Evolutionary conservation across 2,329 filamentous ascomycete genomes (phyloP).

Genomic region (Neonectria magnoliae): DNA sequence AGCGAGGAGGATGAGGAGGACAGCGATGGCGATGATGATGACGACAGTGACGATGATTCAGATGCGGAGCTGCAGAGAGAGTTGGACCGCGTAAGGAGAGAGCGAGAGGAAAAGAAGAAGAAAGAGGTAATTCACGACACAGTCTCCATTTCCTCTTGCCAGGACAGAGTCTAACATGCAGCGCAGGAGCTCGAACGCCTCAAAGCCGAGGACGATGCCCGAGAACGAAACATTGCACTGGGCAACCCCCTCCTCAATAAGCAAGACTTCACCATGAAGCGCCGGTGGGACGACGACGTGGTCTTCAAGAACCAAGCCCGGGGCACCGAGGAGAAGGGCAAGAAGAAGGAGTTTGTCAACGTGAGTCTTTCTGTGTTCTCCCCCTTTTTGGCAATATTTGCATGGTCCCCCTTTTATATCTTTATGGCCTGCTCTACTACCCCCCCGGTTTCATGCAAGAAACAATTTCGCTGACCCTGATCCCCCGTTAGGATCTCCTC

Average conservation of each 20-base stretch:
- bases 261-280: conserved; percentile 88
- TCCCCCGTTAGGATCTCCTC: conserved; percentile 73
- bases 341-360: conserved; percentile 96
- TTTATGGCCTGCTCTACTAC: conserved; percentile 8
- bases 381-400: background rate
- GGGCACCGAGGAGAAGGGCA: conserved; percentile 89
- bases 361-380: conserved; percentile 60
- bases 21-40: conserved; percentile 56
- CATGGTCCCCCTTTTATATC: background rate
- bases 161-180: conserved; percentile 17
- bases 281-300: conserved; percentile 97
- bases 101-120: conserved; percentile 61
- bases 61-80: conserved; percentile 90
- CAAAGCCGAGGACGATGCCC: conserved; percentile 82
- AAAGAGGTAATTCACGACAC: conserved; percentile 43
- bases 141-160: no score
- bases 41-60: conserved; percentile 63
- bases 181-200: conserved; percentile 78
- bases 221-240: conserved; percentile 87
- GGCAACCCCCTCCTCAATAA: conserved; percentile 95
- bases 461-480: conserved; percentile 39
- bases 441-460: background rate
- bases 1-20: conserved; percentile 69
- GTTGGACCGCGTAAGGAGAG: conserved; percentile 90
- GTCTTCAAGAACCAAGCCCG: conserved; percentile 99